Conservation (phyloP, 805 yeast species). For the Saccharomycopsis microspora region DNA sequence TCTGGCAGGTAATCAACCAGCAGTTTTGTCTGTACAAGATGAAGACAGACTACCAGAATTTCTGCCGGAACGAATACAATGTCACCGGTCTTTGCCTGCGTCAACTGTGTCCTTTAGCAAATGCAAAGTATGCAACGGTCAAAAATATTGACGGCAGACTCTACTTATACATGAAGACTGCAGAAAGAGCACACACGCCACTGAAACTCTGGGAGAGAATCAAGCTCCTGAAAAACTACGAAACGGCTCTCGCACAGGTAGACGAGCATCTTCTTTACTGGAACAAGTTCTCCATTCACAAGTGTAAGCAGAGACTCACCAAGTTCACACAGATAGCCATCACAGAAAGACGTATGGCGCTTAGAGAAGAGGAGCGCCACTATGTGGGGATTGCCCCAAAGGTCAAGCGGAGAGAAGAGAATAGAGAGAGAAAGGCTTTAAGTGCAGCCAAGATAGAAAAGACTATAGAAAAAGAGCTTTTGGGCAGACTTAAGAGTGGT, state of each 20-base stretch:
- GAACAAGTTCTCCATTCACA: slow-evolving; percentile 84
- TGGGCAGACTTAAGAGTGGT: slow-evolving; percentile 92
- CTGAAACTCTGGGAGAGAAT: slow-evolving; percentile 91
- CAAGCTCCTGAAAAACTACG: slow-evolving; percentile 78
- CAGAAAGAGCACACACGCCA: slow-evolving; percentile 96
- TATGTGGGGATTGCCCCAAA: slow-evolving; percentile 89
- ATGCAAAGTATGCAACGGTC: slow-evolving; percentile 82
- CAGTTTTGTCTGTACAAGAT: slow-evolving; percentile 93
- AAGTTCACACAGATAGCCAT: slow-evolving; percentile 91
- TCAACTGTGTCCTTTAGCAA: slow-evolving; percentile 93
- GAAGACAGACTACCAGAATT: slow-evolving; percentile 77
- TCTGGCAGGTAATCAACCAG: slow-evolving; percentile 95
- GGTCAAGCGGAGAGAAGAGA: slow-evolving; percentile 88
- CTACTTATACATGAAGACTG: slow-evolving; percentile 89
- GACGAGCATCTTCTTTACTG: slow-evolving; percentile 84
- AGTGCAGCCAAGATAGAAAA: slow-evolving; percentile 95
- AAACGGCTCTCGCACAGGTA: slow-evolving; percentile 77
- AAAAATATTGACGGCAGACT: slow-evolving; percentile 69
- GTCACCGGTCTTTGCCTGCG: slow-evolving; percentile 90
- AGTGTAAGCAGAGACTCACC: slow-evolving; percentile 93
- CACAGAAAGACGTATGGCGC: slow-evolving; percentile 85
- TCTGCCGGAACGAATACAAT: slow-evolving; percentile 93
- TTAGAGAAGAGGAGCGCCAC: slow-evolving; percentile 76
- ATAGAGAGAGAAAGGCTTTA: slow-evolving; percentile 91
- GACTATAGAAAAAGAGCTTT: slow-evolving; percentile 89